Conservation (phyloP, 441 rosid genomes). For the Populus trichocarpa region DNA sequence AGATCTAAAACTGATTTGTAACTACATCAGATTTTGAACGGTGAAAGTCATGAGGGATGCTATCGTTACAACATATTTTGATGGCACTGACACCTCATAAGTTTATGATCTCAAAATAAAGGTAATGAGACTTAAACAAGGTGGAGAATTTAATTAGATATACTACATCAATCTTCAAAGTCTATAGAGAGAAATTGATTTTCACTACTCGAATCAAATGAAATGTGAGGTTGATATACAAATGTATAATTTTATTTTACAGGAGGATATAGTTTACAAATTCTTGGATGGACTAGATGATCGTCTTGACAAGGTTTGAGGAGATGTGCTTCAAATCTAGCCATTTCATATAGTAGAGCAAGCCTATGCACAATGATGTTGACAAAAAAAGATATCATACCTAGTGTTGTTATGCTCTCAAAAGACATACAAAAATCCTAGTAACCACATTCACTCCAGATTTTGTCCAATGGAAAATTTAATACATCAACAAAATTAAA, state of each 20-base stretch:
- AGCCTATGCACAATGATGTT: conserved; percentile 1
- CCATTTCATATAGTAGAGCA: neutral
- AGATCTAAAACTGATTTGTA: neutral
- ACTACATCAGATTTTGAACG: neutral
- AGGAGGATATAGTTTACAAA: neutral
- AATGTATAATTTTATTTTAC: neutral
- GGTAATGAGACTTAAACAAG: neutral
- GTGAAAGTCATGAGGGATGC: neutral
- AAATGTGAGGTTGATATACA: neutral
- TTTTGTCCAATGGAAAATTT: no score
- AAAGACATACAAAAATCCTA: no score
- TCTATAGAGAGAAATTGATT: neutral
- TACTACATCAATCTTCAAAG: conserved; percentile 5
- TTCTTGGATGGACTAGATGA: neutral
- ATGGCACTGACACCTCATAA: neutral
- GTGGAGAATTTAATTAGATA: neutral
- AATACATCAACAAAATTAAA: no score
- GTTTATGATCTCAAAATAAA: neutral
- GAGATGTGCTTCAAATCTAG: neutral
- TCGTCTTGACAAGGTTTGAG: neutral
- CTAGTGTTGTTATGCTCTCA: no score
- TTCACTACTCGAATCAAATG: neutral
- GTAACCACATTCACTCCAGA: no score
- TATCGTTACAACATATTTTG: neutral
- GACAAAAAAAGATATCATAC: neutral